Percentiles rank a stretch among this genome's conserved stretches.
These are phyloP conservation scores for Elsinoe batatas DNA, from an alignment of 2,329 filamentous ascomycete genomes.

Conservation along the genomic window DNA sequence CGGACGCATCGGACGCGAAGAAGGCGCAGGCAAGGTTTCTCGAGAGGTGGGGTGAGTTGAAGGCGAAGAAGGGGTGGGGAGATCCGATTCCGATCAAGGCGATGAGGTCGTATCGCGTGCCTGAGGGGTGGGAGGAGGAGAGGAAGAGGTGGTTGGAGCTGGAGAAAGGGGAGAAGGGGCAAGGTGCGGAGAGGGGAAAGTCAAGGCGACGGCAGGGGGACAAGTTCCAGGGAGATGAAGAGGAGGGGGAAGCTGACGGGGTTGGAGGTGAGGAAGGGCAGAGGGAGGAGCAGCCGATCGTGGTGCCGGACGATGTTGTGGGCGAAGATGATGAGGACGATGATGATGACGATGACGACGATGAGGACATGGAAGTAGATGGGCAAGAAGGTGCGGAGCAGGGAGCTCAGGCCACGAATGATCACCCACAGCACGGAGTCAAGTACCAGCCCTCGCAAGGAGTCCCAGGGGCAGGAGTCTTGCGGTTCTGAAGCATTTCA, in stretches of 20 bases:
- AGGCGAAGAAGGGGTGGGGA: slow-evolving; percentile 32
- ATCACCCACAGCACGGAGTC: not conserved
- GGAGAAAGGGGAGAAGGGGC: slow-evolving; percentile 1
- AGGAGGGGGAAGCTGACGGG: slow-evolving; percentile 1
- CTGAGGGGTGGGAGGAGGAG: slow-evolving; percentile 16
- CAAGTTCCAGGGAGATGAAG: not conserved
- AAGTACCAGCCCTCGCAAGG: not conserved
- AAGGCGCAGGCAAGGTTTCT: slow-evolving; percentile 30
- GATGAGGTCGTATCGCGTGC: slow-evolving; percentile 20
- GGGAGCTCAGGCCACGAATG: not conserved
- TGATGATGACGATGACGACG: slow-evolving; percentile 9
- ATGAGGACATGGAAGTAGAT: slow-evolving; percentile 10
- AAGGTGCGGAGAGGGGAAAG: not conserved
- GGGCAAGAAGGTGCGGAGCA: not conserved
- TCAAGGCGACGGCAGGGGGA: not conserved
- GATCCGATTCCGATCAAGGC: slow-evolving; percentile 24
- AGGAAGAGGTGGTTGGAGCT: slow-evolving; percentile 10
- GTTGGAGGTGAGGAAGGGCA: slow-evolving; percentile 3
- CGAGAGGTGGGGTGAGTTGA: slow-evolving; percentile 31
- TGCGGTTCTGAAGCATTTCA: not conserved
- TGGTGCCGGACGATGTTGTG: not conserved
- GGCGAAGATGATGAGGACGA: slow-evolving; percentile 11
- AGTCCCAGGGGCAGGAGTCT: not conserved
- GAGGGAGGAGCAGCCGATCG: slow-evolving; percentile 2
- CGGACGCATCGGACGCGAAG: slow-evolving; percentile 13